Conservation (phyloP, 2,329 filamentous ascomycete genomes). For the Fusarium nelsonii region DNA sequence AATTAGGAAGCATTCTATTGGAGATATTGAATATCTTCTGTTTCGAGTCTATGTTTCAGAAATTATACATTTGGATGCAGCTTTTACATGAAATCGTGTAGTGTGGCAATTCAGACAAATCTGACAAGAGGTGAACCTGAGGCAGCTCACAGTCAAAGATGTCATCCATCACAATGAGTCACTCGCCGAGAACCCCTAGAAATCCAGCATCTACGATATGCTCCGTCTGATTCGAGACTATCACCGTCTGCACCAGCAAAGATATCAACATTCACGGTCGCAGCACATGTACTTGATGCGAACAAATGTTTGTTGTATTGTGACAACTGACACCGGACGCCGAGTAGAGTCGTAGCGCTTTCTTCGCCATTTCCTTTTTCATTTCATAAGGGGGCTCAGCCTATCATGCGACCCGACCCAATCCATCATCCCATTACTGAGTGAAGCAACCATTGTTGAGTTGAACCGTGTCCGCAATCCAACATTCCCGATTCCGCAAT, state of each 20-base stretch:
- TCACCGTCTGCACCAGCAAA: not conserved
- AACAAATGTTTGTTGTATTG: slow-evolving; percentile 56
- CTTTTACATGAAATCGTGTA: not conserved
- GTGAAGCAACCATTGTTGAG: slow-evolving; percentile 50
- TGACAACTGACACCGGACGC: slow-evolving; percentile 59
- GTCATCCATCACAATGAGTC: slow-evolving; percentile 42
- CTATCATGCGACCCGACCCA: slow-evolving; percentile 53
- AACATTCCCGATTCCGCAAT: slow-evolving; percentile 49
- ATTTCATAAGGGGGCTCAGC: slow-evolving; percentile 52
- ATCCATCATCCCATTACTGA: slow-evolving; percentile 53
- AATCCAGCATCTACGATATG: slow-evolving; percentile 17
- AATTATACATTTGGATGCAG: not conserved
- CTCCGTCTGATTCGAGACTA: not conserved
- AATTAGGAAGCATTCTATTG: slow-evolving; percentile 1
- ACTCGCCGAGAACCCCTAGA: slow-evolving; percentile 31
- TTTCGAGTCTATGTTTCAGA: not conserved
- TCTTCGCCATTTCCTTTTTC: slow-evolving; percentile 52
- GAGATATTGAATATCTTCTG: not conserved
- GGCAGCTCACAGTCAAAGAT: slow-evolving; percentile 25
- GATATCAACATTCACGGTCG: slow-evolving; percentile 30
- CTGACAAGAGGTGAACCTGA: slow-evolving; percentile 18
- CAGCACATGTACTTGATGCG: slow-evolving; percentile 33
- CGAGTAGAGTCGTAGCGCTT: slow-evolving; percentile 54
- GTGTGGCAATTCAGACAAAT: not conserved
- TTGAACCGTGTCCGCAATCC: slow-evolving; percentile 50